phyloP scores from a whole-genome alignment of 768 basidiomycete species.

The Termitomyces eurrhizus region DNA sequence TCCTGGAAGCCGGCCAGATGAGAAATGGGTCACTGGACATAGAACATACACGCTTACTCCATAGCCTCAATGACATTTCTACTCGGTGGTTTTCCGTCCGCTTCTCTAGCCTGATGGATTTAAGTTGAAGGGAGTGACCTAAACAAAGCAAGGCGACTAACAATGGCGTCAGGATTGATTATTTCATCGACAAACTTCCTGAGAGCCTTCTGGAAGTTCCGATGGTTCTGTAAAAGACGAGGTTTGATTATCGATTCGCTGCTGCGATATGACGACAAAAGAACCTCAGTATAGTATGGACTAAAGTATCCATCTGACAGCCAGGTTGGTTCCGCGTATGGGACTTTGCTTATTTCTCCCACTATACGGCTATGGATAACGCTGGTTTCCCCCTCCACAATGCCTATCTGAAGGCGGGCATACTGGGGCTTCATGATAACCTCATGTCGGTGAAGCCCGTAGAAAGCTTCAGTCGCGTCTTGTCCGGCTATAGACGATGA shows the following conservation, averaged over 20 bases:
- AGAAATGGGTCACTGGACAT: constrained; percentile 37
- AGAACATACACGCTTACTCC: constrained; percentile 37
- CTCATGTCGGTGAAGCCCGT: constrained; percentile 85
- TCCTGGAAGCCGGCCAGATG: constrained; percentile 30
- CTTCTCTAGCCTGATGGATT: constrained; percentile 65
- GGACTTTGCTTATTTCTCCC: constrained; percentile 74
- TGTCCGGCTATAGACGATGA: constrained; percentile 56
- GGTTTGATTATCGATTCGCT: constrained; percentile 8
- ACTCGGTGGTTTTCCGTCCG: constrained; percentile 85
- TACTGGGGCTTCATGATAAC: constrained; percentile 81
- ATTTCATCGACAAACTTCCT: constrained; percentile 73
- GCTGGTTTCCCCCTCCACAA: constrained; percentile 63
- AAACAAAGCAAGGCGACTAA: constrained; percentile 17
- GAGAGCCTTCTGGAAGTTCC: constrained; percentile 56
- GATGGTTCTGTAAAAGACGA: constrained; percentile 45
- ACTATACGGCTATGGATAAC: constrained; percentile 50
- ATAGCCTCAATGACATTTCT: constrained; percentile 76
- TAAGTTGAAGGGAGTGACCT: constrained; percentile 19
- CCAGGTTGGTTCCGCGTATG: constrained; percentile 93
- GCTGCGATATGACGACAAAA: constrained; percentile 10
- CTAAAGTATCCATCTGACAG: constrained; percentile 56
- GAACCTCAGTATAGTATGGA: constrained; percentile 74
- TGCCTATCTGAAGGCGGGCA: constrained; percentile 70
- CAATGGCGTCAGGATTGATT: constrained; percentile 51
- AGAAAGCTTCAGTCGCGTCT: constrained; percentile 90